Evolutionary conservation across 2,329 filamentous ascomycete genomes (phyloP).

Genomic region (Chrysoporthe deuterocubensis): DNA sequence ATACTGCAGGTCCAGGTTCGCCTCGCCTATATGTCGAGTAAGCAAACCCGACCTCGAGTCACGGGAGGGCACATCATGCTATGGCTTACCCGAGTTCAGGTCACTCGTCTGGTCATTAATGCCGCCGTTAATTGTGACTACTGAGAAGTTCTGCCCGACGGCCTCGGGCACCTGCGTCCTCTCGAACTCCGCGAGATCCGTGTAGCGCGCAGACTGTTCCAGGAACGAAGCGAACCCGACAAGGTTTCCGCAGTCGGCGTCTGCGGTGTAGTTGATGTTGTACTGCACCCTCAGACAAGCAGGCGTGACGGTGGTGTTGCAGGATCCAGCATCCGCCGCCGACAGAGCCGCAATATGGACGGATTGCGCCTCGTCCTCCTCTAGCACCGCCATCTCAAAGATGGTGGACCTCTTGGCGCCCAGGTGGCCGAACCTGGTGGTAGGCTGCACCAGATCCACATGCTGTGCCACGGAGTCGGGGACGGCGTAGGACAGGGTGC

Average conservation of each 20-base stretch:
- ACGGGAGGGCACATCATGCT: neutral
- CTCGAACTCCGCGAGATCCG: constrained; percentile 56
- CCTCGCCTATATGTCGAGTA: constrained; percentile 31
- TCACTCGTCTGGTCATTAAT: constrained; percentile 50
- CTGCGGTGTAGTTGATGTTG: constrained; percentile 45
- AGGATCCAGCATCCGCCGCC: constrained; percentile 37
- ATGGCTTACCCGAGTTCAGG: constrained; percentile 39
- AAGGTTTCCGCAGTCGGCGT: constrained; percentile 35
- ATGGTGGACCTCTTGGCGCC: constrained; percentile 46
- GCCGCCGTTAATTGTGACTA: constrained; percentile 60
- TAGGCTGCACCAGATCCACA: constrained; percentile 68
- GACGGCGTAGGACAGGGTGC: constrained; percentile 62
- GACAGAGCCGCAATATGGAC: neutral
- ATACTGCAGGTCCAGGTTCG: constrained; percentile 35
- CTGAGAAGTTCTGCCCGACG: constrained; percentile 56
- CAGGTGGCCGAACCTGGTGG: constrained; percentile 63
- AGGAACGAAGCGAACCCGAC: constrained; percentile 49
- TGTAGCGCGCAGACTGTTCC: constrained; percentile 51
- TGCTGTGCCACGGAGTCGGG: constrained; percentile 57
- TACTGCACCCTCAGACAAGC: constrained; percentile 55
- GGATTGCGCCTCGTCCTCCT: constrained; percentile 23
- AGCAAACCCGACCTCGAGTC: neutral
- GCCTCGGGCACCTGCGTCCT: constrained; percentile 55
- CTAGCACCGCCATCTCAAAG: constrained; percentile 41
- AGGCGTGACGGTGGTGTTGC: constrained; percentile 49